phyloP scores from a whole-genome alignment of 768 basidiomycete genomes.

The Neoboletus brunneissimus region DNA sequence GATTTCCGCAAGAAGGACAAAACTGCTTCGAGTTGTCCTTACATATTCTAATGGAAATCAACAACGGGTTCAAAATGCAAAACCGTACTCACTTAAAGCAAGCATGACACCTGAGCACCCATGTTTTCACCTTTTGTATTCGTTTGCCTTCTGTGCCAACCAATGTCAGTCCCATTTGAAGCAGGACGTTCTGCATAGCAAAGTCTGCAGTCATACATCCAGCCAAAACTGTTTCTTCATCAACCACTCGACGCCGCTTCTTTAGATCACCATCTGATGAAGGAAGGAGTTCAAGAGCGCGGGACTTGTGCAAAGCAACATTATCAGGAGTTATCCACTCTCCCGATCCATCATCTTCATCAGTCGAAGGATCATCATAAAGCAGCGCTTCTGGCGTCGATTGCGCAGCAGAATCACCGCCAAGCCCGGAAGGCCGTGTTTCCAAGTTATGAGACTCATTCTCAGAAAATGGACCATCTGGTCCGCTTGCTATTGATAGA shows the following conservation, averaged over 20 bases:
- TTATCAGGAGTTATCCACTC: conserved; percentile 98
- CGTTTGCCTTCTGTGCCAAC: conserved; percentile 88
- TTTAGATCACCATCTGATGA: conserved; percentile 34
- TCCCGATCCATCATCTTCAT: conserved; percentile 79
- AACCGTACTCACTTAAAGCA: conserved; percentile 87
- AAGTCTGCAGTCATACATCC: conserved; percentile 99
- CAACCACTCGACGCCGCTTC: conserved; percentile 35
- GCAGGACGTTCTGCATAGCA: conserved; percentile 96
- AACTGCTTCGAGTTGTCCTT: conserved; percentile 94
- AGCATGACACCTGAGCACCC: conserved; percentile 95
- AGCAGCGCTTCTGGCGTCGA: conserved; percentile 34
- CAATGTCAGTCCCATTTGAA: conserved; percentile 91
- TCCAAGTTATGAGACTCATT: conserved; percentile 36
- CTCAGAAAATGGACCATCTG: conserved; percentile 3
- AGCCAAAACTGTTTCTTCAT: conserved; percentile 48
- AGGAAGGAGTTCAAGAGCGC: conserved; percentile 79
- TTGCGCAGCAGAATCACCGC: background rate
- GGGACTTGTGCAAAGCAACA: conserved; percentile 80
- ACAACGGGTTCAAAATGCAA: background rate
- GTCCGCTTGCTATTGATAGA: conserved; percentile 15
- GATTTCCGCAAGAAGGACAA: conserved; percentile 95
- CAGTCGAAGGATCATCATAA: conserved; percentile 74
- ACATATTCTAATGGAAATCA: conserved; percentile 64
- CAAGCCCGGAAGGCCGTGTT: conserved; percentile 22
- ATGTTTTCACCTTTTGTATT: conserved; percentile 89